Conservation (phyloP, 1,284 basidiomycete genomes). For the Moesziomyces sp. region DNA sequence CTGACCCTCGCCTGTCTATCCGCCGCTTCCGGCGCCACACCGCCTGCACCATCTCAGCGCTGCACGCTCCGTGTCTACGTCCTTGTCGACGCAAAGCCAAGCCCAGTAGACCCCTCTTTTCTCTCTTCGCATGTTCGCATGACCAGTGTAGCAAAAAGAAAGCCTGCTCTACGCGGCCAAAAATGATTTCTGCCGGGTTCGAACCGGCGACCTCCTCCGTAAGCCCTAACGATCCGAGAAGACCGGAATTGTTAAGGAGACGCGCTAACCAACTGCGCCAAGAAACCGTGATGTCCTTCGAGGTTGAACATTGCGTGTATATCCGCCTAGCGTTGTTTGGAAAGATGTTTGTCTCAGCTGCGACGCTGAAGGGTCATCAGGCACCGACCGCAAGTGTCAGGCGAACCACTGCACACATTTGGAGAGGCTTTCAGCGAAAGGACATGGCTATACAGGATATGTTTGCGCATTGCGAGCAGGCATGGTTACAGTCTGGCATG, state of each 20-base stretch:
- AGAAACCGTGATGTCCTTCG: constrained; percentile 11
- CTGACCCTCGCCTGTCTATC: not conserved
- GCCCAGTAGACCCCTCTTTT: too few species aligned
- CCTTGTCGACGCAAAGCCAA: too few species aligned
- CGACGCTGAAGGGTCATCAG: too few species aligned
- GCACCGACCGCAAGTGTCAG: too few species aligned
- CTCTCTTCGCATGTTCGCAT: too few species aligned
- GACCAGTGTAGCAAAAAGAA: not conserved
- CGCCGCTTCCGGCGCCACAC: too few species aligned
- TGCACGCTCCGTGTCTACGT: too few species aligned
- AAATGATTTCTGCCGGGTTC: constrained; percentile 53
- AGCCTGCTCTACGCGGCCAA: not conserved
- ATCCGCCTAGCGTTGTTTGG: too few species aligned
- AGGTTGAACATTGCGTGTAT: too few species aligned
- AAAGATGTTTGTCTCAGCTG: too few species aligned
- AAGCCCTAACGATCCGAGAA: constrained; percentile 33
- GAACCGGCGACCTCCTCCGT: constrained; percentile 56
- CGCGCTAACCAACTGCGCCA: constrained; percentile 56
- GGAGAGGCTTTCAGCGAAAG: not conserved
- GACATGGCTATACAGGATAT: not conserved
- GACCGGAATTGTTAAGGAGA: constrained; percentile 51
- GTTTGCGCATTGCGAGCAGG: constrained; percentile 1
- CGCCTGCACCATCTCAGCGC: too few species aligned
- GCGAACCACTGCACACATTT: too few species aligned
- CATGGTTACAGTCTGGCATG: constrained; percentile 7